These are phyloP conservation scores for Monosporascus sp. DNA, from an alignment of 2,329 filamentous ascomycete genomes.

Conservation along the genomic window DNA sequence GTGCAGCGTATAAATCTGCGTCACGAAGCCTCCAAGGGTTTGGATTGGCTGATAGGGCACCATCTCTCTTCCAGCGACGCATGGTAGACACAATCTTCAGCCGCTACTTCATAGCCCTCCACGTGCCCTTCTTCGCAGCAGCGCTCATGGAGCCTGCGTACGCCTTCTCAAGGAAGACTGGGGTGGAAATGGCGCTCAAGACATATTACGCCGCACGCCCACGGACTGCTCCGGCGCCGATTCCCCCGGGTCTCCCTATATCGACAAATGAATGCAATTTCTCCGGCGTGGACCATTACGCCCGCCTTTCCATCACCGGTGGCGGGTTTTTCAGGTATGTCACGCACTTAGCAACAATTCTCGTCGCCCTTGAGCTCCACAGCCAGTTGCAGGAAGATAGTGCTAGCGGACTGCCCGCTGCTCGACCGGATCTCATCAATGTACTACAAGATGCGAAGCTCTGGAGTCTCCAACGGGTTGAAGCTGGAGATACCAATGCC, in stretches of 20 bases:
- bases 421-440: conserved; percentile 36
- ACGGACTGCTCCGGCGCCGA: conserved; percentile 9
- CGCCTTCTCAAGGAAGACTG: conserved; percentile 45
- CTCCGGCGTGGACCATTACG: conserved; percentile 26
- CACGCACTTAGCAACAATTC: conserved; percentile 28
- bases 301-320: conserved; percentile 32
- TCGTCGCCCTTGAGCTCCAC: conserved; percentile 36
- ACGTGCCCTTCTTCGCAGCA: conserved; percentile 44
- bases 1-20: conserved; percentile 36
- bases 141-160: conserved; percentile 38
- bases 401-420: conserved; percentile 26
- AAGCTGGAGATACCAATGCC: conserved; percentile 48
- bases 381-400: conserved; percentile 36
- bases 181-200: conserved; percentile 43
- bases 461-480: conserved; percentile 36
- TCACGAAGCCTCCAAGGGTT: conserved; percentile 27
- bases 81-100: conserved; percentile 47
- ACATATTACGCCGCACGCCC: conserved; percentile 37
- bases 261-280: neutral
- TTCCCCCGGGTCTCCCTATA: conserved; percentile 3
- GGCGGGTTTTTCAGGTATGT: conserved; percentile 36
- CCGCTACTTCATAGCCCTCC: conserved; percentile 50
- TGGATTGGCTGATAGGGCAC: conserved; percentile 5
- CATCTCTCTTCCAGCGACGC: conserved; percentile 35
- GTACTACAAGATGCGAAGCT: conserved; percentile 35